Base-by-base conservation (phyloP, 345 rosid species). In the Acer negundo region DNA sequence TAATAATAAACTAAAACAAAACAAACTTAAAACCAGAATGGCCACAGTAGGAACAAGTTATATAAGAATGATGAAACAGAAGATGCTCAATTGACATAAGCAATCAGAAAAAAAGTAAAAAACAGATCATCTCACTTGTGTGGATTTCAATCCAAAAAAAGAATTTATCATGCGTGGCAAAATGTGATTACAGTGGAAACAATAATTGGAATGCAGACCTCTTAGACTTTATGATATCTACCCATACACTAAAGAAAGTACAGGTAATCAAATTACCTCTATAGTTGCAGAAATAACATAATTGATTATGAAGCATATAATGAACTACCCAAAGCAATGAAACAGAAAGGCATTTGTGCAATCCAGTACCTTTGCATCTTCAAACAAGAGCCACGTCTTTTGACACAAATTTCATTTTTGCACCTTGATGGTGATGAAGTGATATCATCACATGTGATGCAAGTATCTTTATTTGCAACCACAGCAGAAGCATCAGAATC, bases 351-450 rank as follows among this genome's bases (percentile, higher is more conserved):
- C 35, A 69, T 11, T 63, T 17, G 35, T 61, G 12, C 15, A 62
- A 69, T 46, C 59, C 31, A 47, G 67, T 86, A 94, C 97, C 93
- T 92, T 83, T 80, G 81, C 78, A 79, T 84, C 70, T 90, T 87
- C 26, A 67, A 75, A 78, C 87, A 74, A 49, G 72, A 6, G 73
- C 62, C 76, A 80, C 87, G 79, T 64, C 62, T 82, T 80, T 82
- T 86, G n/a, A 31, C 73, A 69, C 24, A 62, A 82, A 74, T 62
- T 49, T 53, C 73, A 68, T 73, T 77, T 77, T 75, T 22, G 55
- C 67, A 71, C 58, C 70, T 69, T 44, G 85, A 73, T 44, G 82
- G 76, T 58, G 74, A 78, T 53, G 75, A 81, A 80, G 74, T 42
- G 20, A 22, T 80, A 58, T 77, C 83, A 71, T 68, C 73, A 71